phyloP scores from a whole-genome alignment of 1,284 basidiomycete species.

The Naganishia cerealis region DNA sequence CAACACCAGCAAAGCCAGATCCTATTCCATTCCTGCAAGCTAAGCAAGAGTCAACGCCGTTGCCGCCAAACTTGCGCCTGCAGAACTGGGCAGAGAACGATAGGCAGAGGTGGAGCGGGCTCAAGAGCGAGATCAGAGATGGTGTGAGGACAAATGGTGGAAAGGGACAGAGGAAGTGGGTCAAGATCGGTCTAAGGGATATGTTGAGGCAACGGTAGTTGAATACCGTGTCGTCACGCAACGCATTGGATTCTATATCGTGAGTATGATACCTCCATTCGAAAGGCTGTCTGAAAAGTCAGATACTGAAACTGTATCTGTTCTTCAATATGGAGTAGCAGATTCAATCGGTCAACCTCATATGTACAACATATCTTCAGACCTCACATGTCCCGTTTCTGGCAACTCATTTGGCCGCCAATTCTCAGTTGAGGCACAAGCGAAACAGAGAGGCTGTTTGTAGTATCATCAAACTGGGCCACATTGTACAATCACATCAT shows the following conservation, averaged over 20 bases:
- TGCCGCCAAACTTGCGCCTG: constrained; percentile 26
- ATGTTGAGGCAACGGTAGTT: constrained; percentile 27
- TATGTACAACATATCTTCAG: background rate
- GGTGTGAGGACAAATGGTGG: constrained; percentile 23
- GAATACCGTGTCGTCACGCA: background rate
- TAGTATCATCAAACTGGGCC: constrained; percentile 1
- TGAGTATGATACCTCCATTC: background rate
- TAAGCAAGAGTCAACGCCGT: background rate
- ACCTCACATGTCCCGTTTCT: background rate
- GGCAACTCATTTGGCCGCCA: background rate
- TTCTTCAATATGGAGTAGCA: background rate
- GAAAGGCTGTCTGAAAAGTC: background rate
- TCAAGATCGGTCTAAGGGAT: constrained; percentile 26
- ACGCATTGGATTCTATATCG: background rate
- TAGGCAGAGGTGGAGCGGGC: constrained; percentile 27
- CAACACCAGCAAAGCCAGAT: constrained; percentile 22
- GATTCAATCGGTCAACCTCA: background rate
- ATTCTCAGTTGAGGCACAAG: background rate
- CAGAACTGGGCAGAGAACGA: constrained; percentile 29
- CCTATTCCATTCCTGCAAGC: constrained; percentile 25
- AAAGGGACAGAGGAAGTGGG: constrained; percentile 27
- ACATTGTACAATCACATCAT: constrained; percentile 7
- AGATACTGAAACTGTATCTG: background rate
- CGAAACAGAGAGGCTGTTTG: background rate
- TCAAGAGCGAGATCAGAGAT: constrained; percentile 25